Conservation (phyloP, 148 eudicot genomes). For the Arbutus unedo region DNA sequence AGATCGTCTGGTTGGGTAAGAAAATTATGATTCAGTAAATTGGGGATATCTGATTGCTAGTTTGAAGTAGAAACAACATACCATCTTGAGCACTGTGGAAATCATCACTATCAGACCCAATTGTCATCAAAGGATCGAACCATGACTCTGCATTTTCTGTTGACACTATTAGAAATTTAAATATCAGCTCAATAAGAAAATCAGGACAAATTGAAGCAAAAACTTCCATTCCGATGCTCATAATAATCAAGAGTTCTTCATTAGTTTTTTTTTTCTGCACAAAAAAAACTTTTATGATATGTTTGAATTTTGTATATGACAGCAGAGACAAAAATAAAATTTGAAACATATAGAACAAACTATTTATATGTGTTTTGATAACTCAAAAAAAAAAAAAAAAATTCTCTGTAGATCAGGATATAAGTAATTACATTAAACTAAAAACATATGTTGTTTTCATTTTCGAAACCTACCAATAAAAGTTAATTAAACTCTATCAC, state of each 20-base stretch:
- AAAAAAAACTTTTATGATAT: not conserved
- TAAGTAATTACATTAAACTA: too few relatives aligned
- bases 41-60: not conserved
- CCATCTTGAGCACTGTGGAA: slow-evolving; percentile 78
- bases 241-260: not conserved
- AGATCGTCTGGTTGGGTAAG: not conserved
- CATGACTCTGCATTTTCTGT: slow-evolving; percentile 62
- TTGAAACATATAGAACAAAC: too few relatives aligned
- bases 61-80: slow-evolving; percentile 16
- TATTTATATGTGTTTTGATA: too few relatives aligned
- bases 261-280: not conserved
- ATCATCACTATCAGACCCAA: slow-evolving; percentile 66
- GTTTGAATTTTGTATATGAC: not conserved
- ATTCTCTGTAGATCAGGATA: too few relatives aligned
- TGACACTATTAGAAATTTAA: slow-evolving; percentile 1
- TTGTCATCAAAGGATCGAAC: slow-evolving; percentile 50
- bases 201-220: not conserved
- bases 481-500: not conserved
- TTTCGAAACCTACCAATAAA: not conserved
- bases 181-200: not conserved
- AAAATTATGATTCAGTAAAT: not conserved
- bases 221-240: not conserved
- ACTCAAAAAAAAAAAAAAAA: too few relatives aligned
- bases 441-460: not conserved
- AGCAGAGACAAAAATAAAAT: not conserved